phyloP scores from a whole-genome alignment of 495 filamentous ascomycete genomes.

The Terfezia boudieri region DNA sequence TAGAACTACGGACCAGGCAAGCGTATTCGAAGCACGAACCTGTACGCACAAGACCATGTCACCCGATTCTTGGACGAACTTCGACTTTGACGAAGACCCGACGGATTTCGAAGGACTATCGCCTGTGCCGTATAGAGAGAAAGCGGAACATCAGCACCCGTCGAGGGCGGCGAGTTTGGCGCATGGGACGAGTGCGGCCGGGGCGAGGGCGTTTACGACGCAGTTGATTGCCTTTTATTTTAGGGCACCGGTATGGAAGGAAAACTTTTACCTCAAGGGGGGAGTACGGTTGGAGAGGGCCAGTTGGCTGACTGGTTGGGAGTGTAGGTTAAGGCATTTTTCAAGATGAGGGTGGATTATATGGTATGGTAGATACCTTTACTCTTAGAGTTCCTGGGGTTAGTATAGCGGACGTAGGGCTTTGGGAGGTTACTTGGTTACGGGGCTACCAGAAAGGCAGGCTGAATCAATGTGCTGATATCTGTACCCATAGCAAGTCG shows the following conservation, averaged over 20 bases:
- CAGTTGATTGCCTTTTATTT: constrained; percentile 62
- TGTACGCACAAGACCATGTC: no score
- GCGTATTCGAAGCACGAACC: no score
- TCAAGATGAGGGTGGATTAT: constrained; percentile 70
- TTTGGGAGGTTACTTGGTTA: constrained; percentile 21
- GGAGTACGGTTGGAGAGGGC: background rate
- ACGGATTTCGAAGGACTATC: no score
- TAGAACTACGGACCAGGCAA: no score
- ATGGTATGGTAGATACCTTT: constrained; percentile 46
- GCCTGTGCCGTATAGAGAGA: no score
- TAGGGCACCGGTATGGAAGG: constrained; percentile 38
- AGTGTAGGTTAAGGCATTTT: constrained; percentile 44
- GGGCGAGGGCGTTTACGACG: background rate
- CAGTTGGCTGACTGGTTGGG: background rate
- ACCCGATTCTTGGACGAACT: no score
- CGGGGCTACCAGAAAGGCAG: no score
- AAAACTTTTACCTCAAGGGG: background rate
- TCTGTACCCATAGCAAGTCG: constrained; percentile 12
- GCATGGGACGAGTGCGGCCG: background rate
- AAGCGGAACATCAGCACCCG: no score
- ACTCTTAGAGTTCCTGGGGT: constrained; percentile 30
- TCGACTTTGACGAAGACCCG: no score
- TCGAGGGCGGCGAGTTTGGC: background rate
- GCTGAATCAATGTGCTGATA: no score
- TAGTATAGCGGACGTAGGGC: constrained; percentile 23